Conservation (phyloP, 2,329 filamentous ascomycete genomes). For the Fusarium penzigii region DNA sequence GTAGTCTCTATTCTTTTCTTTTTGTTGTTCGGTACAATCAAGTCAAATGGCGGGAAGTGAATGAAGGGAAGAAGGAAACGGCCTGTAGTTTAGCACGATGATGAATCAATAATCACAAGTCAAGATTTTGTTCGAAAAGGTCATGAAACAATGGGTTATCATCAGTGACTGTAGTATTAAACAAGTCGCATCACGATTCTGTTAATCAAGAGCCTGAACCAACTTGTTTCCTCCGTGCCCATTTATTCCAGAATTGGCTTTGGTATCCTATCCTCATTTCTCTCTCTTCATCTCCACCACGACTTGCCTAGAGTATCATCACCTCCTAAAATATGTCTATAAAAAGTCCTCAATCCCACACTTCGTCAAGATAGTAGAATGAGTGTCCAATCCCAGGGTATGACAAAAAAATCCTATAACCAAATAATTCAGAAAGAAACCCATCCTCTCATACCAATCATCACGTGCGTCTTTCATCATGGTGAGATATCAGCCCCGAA, state of each 20-base stretch:
- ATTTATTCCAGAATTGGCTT: neutral
- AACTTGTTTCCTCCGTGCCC: neutral
- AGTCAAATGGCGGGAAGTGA: neutral
- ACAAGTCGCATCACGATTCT: neutral
- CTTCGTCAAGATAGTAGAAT: conserved; percentile 9
- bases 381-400: conserved; percentile 4
- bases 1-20: too few species aligned
- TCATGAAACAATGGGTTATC: conserved; percentile 11
- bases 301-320: too few species aligned
- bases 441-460: conserved; percentile 1
- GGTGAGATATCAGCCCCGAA: neutral
- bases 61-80: conserved; percentile 9
- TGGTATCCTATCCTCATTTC: too few species aligned
- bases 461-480: neutral
- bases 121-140: neutral
- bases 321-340: conserved; percentile 6
- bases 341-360: neutral
- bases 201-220: neutral
- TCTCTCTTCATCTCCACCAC: too few species aligned
- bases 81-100: conserved; percentile 18
- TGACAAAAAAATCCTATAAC: neutral
- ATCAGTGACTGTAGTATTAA: conserved; percentile 7
- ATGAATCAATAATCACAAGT: neutral
- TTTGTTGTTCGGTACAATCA: too few species aligned
- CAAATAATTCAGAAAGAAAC: neutral